Evolutionary conservation across 176 grass and related monocot species (phyloP).

Genomic region (Zizania latifolia): DNA sequence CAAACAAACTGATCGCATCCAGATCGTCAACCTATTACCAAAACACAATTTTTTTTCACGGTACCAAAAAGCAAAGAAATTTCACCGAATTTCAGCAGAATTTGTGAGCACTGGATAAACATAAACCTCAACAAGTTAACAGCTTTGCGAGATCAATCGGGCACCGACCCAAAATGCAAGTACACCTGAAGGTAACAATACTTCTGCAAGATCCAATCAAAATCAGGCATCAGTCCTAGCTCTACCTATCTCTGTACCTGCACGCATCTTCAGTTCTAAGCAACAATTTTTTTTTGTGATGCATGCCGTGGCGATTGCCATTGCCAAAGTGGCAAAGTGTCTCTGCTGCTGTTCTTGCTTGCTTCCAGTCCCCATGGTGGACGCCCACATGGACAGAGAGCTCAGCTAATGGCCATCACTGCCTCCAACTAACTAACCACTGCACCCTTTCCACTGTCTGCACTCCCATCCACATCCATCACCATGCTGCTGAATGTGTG

Average conservation of each 20-base stretch:
- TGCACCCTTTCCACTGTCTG: conserved; percentile 22
- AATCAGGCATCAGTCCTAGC: conserved; percentile 13
- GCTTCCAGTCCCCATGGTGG: conserved; percentile 14
- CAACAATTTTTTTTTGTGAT: conserved; percentile 32
- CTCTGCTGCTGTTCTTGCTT: background rate
- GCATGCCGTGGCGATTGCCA: conserved; percentile 11
- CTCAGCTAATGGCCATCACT: conserved; percentile 49
- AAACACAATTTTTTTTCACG: background rate
- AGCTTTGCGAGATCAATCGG: background rate
- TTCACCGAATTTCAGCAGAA: too few species aligned
- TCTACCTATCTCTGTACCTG: conserved; percentile 23
- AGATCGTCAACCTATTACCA: background rate
- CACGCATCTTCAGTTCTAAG: conserved; percentile 47
- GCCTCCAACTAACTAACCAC: conserved; percentile 39
- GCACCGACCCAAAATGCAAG: conserved; percentile 15
- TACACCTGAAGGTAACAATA: background rate
- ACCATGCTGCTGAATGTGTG: conserved; percentile 31
- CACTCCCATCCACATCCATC: conserved; percentile 27
- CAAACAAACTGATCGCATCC: background rate
- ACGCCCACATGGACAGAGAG: conserved; percentile 25
- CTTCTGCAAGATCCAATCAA: conserved; percentile 9
- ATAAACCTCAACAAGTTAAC: background rate
- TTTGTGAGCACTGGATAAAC: background rate
- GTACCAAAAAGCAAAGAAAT: background rate
- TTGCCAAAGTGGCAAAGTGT: background rate